phyloP scores from a whole-genome alignment of 176 grass and related monocot species.

The Cymbopogon citratus region DNA sequence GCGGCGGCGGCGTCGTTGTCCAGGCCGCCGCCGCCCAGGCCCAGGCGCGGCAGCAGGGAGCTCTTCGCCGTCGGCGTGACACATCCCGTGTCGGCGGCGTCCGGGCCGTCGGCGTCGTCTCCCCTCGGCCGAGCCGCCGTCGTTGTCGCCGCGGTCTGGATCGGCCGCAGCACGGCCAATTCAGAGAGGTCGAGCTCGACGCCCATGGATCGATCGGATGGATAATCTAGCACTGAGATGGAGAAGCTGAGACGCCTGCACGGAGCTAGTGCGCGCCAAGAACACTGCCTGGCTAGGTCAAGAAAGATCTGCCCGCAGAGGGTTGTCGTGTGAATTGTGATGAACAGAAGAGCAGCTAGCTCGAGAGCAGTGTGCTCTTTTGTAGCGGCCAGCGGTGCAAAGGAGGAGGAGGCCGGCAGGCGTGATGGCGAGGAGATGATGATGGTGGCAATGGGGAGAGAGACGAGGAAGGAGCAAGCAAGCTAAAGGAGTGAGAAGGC shows the following conservation, averaged over 20 bases:
- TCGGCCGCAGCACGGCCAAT: constrained; percentile 41
- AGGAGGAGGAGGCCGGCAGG: constrained; percentile 28
- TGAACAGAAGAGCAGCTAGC: background rate
- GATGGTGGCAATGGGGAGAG: constrained; percentile 21
- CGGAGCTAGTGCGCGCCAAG: background rate
- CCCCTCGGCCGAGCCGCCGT: background rate
- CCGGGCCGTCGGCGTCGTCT: background rate
- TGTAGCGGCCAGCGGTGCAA: constrained; percentile 25
- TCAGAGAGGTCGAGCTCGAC: constrained; percentile 43
- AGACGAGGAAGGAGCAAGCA: background rate
- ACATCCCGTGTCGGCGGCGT: constrained; percentile 27
- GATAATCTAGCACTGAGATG: background rate
- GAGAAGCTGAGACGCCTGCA: background rate
- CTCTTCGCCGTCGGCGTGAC: constrained; percentile 26
- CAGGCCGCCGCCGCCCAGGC: background rate
- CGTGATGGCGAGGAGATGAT: constrained; percentile 39
- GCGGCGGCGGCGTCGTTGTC: background rate
- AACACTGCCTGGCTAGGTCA: background rate
- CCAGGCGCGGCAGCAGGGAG: background rate
- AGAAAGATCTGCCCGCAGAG: background rate
- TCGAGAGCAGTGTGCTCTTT: background rate
- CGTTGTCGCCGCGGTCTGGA: constrained; percentile 12
- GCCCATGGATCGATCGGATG: constrained; percentile 38
- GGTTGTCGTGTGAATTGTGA: background rate
- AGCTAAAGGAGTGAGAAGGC: constrained; percentile 38